A percentile compares a stretch with the other conserved stretches of the same genome.
phyloP scores from a whole-genome alignment of 441 rosid genomes.

The Metrosideros polymorpha region DNA sequence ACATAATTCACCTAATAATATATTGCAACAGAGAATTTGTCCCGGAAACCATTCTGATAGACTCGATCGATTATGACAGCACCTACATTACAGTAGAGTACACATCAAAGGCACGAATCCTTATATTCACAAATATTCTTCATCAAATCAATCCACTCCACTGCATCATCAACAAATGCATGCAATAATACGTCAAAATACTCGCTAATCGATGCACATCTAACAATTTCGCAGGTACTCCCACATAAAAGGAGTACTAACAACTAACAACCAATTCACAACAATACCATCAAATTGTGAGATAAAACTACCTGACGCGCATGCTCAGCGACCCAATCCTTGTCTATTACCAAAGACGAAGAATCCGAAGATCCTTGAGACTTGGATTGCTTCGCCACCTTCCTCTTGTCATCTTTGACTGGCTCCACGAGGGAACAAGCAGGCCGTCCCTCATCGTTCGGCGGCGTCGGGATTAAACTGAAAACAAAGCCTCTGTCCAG shows the following conservation, averaged over 20 bases:
- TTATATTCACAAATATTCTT: not conserved
- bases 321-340: constrained; percentile 87
- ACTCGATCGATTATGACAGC: not conserved
- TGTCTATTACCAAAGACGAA: constrained; percentile 40
- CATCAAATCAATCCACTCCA: not conserved
- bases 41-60: not conserved
- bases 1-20: not conserved
- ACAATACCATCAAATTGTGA: not conserved
- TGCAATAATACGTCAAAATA: not conserved
- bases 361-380: constrained; percentile 42
- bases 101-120: not conserved
- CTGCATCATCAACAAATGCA: not conserved
- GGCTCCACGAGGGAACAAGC: constrained; percentile 51
- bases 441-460: constrained; percentile 61
- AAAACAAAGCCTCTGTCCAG: constrained; percentile 79
- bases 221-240: not conserved
- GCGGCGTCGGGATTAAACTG: constrained; percentile 81
- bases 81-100: not conserved
- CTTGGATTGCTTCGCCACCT: constrained; percentile 43
- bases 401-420: constrained; percentile 41
- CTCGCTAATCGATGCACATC: not conserved
- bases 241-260: not conserved
- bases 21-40: not conserved
- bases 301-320: constrained; percentile 59
- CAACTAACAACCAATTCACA: not conserved